Percentiles rank a stretch among this genome's conserved stretches.
These are phyloP conservation scores for Hebeloma cylindrosporum DNA, from an alignment of 768 basidiomycete genomes.

Conservation along the genomic window DNA sequence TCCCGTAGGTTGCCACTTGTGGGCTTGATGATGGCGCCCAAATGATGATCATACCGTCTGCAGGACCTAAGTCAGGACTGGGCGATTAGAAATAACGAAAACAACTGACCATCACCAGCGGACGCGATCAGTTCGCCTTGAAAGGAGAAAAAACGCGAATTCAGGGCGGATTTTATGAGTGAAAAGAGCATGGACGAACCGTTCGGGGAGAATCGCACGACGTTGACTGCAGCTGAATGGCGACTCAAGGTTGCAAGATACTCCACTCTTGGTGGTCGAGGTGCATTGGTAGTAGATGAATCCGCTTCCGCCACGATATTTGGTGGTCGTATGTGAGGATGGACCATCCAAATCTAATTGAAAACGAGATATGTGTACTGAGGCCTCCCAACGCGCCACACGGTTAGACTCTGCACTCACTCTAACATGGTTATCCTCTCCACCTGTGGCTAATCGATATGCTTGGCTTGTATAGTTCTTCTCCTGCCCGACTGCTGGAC, in stretches of 20 bases:
- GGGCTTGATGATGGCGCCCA: constrained; percentile 86
- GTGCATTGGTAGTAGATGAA: constrained; percentile 27
- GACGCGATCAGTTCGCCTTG: constrained; percentile 90
- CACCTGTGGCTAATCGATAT: constrained; percentile 93
- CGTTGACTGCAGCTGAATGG: constrained; percentile 95
- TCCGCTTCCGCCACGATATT: constrained; percentile 48
- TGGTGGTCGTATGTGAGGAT: constrained; percentile 82
- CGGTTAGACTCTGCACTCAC: constrained; percentile 50
- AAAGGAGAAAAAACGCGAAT: constrained; percentile 9
- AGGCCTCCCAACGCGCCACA: constrained; percentile 5
- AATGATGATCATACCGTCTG: constrained; percentile 96
- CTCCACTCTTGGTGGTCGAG: constrained; percentile 78
- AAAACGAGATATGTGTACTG: not conserved
- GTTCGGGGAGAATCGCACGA: constrained; percentile 93
- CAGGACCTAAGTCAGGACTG: constrained; percentile 9
- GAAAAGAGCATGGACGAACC: constrained; percentile 45
- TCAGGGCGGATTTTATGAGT: constrained; percentile 2
- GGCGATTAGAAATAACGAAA: constrained; percentile 10
- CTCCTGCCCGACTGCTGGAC: constrained; percentile 51
- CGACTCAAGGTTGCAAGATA: constrained; percentile 92
- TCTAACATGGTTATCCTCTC: constrained; percentile 95
- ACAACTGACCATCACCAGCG: constrained; percentile 87
- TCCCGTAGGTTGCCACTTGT: constrained; percentile 74
- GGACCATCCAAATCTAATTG: constrained; percentile 86
- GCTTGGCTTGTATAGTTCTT: constrained; percentile 64